phyloP scores from a whole-genome alignment of 805 yeast genomes.

The Zygosaccharomyces lentus region DNA sequence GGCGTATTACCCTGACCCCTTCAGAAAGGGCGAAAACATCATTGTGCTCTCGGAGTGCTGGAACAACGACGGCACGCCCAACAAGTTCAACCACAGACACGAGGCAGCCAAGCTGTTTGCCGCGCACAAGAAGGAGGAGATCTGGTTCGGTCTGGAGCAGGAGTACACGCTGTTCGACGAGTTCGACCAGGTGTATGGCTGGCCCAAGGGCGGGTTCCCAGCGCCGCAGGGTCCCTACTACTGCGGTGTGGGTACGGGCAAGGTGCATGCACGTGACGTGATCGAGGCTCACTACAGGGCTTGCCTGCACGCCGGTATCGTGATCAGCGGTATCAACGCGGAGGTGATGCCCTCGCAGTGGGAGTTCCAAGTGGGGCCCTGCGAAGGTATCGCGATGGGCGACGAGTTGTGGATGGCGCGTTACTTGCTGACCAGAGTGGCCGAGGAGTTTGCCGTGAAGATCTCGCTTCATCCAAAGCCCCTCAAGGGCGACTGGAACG shows the following conservation, averaged over 20 bases:
- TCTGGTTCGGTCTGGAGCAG: constrained; percentile 99
- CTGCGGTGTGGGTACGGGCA: constrained; percentile 99
- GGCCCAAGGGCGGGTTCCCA: constrained; percentile 99
- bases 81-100: constrained; percentile 97
- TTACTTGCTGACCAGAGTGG: constrained; percentile 86
- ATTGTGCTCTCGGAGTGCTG: constrained; percentile 94
- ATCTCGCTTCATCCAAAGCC: constrained; percentile 99
- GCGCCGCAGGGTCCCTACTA: constrained; percentile 99
- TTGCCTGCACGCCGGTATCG: constrained; percentile 86
- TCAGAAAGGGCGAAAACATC: constrained; percentile 96
- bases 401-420: constrained; percentile 97
- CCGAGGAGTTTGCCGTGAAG: constrained; percentile 98
- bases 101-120: constrained; percentile 93
- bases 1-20: constrained; percentile 92
- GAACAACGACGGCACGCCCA: constrained; percentile 98
- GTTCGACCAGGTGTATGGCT: constrained; percentile 85
- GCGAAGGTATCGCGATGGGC: constrained; percentile 93
- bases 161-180: constrained; percentile 96
- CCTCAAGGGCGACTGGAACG: constrained; percentile 98
- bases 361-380: constrained; percentile 99
- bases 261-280: constrained; percentile 95
- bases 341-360: constrained; percentile 99
- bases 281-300: constrained; percentile 99
- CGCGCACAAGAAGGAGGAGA: constrained; percentile 77
- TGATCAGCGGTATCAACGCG: constrained; percentile 94